A percentile compares a stretch with the other conserved stretches of the same genome.
Evolutionary conservation across 176 grass and related monocot genomes (phyloP).

Genomic region (Aegilops umbellulata): DNA sequence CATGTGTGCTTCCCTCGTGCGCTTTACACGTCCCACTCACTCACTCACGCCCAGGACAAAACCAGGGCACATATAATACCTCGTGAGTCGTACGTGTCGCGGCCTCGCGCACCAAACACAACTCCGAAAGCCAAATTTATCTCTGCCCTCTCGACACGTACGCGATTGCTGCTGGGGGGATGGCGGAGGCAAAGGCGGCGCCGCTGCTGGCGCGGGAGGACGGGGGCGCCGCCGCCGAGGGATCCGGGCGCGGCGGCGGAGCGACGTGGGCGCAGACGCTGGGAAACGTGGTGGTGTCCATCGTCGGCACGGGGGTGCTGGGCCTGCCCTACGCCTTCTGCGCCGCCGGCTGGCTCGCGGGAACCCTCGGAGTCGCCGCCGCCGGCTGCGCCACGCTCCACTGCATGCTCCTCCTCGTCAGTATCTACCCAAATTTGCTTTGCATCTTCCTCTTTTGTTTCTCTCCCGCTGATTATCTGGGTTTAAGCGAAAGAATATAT

Average conservation of each 20-base stretch:
- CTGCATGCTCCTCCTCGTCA: conserved; percentile 92
- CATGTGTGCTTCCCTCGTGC: too few species aligned
- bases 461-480: neutral
- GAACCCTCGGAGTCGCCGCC: conserved; percentile 59
- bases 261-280: conserved; percentile 71
- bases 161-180: neutral
- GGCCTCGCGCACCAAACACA: neutral
- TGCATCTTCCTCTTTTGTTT: neutral
- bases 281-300: conserved; percentile 89
- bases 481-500: neutral
- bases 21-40: too few species aligned
- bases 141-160: neutral
- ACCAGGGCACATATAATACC: neutral
- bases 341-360: conserved; percentile 68
- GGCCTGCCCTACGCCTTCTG: conserved; percentile 90
- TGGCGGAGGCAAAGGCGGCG: conserved; percentile 13
- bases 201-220: conserved; percentile 34
- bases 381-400: conserved; percentile 65
- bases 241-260: neutral
- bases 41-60: neutral
- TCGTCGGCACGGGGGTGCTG: conserved; percentile 87
- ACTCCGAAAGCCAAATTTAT: neutral
- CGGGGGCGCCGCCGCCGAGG: neutral
- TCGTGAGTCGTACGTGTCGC: neutral
- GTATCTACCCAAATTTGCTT: conserved; percentile 4